Evolutionary conservation across 768 basidiomycete genomes (phyloP), one percentile per base, ranked within the genome.

Genomic region (Trametopsis cervina): DNA sequence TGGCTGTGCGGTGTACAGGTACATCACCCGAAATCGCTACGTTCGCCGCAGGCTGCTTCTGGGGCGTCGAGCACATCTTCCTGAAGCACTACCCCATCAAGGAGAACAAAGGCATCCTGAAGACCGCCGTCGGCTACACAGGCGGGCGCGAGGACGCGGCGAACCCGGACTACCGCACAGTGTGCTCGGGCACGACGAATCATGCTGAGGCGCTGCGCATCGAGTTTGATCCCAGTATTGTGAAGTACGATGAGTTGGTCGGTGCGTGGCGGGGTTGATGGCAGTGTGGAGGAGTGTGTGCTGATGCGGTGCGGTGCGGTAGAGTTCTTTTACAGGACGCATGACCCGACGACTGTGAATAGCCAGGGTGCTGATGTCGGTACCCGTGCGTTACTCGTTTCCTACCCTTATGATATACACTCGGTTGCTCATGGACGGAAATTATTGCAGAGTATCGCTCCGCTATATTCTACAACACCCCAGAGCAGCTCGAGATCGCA

Each of bases 291-390:
- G 11, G 21, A 21, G 23, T 1, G 13, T 18, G 22, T 33, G 3
- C 25, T 24, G 12, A 27, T 40, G 1, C 37, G 24, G 29, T 33
- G 38, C 51, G 20, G n/a, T 20, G n/a, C n/a, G n/a, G 11, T 63
- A 84, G 91, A 95, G 66, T 94, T 93, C 72, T 95, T 95, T 68
- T 95, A 92, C 65, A 78, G 95, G 40, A 90, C 89, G 0, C 94
- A 97, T 58, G 93, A 96, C 55, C 90, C 94, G 2, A 95, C 92
- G 36, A 88, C 89, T 0, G 59, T 74, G 47, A 83, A 95, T 64
- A 68, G 74, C 12, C 92, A 95, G 62, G 92, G 92, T 23, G 72
- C 58, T 1, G 91, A 95, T 58, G 60, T 59, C 2, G 92, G 93
- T 17, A 79, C 81, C 23, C 92, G 90, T 92, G 59, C 54, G 83